A percentile compares a stretch with the other conserved stretches of the same genome.
Evolutionary conservation across 768 basidiomycete species (phyloP).

Genomic region (Lentinula raphanica): DNA sequence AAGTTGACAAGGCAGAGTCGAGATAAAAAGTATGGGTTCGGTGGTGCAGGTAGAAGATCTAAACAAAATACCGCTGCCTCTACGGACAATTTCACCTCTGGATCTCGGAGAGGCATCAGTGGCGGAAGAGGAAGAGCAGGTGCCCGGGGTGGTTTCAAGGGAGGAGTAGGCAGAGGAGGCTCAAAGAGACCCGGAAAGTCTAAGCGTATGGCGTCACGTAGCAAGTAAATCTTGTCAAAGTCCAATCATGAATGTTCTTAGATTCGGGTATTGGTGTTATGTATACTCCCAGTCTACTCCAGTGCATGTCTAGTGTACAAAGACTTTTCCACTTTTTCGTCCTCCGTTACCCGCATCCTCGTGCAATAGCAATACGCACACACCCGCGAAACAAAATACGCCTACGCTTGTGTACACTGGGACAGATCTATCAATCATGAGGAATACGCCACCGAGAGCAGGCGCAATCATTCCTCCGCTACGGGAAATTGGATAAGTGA

Average conservation of each 20-base stretch:
- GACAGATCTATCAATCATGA: slow-evolving; percentile 60
- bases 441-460: slow-evolving; percentile 66
- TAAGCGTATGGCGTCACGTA: slow-evolving; percentile 43
- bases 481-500: slow-evolving; percentile 1
- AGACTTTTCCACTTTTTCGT: neutral
- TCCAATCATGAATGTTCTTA: neutral
- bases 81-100: slow-evolving; percentile 65
- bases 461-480: slow-evolving; percentile 91
- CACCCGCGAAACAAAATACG: slow-evolving; percentile 57
- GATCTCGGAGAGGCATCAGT: slow-evolving; percentile 28
- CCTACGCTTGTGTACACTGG: slow-evolving; percentile 74
- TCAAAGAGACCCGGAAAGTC: slow-evolving; percentile 57
- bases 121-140: slow-evolving; percentile 16
- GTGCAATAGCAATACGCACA: slow-evolving; percentile 54
- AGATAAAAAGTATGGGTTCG: slow-evolving; percentile 80
- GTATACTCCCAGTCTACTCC: neutral
- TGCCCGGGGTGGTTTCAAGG: slow-evolving; percentile 19
- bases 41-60: slow-evolving; percentile 58
- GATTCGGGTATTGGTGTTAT: neutral
- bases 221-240: slow-evolving; percentile 14
- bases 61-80: slow-evolving; percentile 83
- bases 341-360: slow-evolving; percentile 43
- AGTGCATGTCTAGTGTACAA: neutral
- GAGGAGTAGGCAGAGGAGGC: slow-evolving; percentile 24
- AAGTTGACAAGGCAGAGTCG: slow-evolving; percentile 54